A percentile compares a stretch with the other conserved stretches of the same genome.
These are phyloP conservation scores for Coniochaeta pulveracea DNA, from an alignment of 2,329 filamentous ascomycete species.

Conservation along the genomic window DNA sequence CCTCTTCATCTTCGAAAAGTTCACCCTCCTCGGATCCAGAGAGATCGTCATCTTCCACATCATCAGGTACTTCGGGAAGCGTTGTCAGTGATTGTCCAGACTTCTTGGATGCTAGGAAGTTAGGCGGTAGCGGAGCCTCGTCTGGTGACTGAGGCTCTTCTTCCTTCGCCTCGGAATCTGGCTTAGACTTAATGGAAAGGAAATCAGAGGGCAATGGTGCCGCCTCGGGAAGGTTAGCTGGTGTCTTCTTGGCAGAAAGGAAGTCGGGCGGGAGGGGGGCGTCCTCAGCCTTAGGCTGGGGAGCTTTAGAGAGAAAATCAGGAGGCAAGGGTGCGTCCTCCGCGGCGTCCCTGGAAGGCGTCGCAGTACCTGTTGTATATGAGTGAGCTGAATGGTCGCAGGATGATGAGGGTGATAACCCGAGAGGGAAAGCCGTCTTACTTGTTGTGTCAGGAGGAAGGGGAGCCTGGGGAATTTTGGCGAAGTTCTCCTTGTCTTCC, in stretches of 20 bases:
- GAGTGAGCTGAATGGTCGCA: slow-evolving; percentile 30
- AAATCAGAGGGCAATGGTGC: slow-evolving; percentile 23
- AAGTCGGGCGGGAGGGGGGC: slow-evolving; percentile 23
- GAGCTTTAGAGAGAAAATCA: slow-evolving; percentile 8
- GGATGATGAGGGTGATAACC: slow-evolving; percentile 39
- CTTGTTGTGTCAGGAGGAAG: slow-evolving; percentile 45
- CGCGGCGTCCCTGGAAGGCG: slow-evolving; percentile 11
- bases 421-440: slow-evolving; percentile 35
- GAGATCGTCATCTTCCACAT: slow-evolving; percentile 13
- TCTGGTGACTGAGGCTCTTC: too few relatives aligned
- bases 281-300: slow-evolving; percentile 9
- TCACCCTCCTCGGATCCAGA: slow-evolving; percentile 24
- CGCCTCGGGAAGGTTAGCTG: slow-evolving; percentile 10
- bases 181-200: slow-evolving; percentile 17
- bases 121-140: too few relatives aligned
- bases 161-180: too few relatives aligned
- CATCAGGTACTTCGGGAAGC: slow-evolving; percentile 25
- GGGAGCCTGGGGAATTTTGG: slow-evolving; percentile 22
- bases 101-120: too few relatives aligned
- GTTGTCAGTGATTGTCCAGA: slow-evolving; percentile 18
- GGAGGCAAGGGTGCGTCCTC: slow-evolving; percentile 16
- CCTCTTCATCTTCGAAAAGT: slow-evolving; percentile 23
- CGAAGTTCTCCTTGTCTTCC: slow-evolving; percentile 19
- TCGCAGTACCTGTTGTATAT: slow-evolving; percentile 17
- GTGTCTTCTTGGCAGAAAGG: slow-evolving; percentile 3